Percentiles rank a stretch among this genome's conserved stretches.
These are phyloP conservation scores for Sporothrix variecibatus DNA, from an alignment of 2,329 filamentous ascomycete genomes.

Conservation along the genomic window DNA sequence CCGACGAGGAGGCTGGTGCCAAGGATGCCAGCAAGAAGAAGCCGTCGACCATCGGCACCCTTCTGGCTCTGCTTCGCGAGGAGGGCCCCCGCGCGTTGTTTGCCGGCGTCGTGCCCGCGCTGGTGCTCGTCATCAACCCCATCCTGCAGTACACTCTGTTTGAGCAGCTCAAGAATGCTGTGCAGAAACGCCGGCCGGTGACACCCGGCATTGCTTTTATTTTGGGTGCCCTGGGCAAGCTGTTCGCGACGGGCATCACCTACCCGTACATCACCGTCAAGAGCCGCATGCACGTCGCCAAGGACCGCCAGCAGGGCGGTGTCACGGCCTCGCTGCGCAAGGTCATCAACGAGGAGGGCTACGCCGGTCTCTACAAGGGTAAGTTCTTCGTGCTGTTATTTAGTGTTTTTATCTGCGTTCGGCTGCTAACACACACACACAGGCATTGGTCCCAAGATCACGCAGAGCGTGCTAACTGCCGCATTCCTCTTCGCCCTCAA, in stretches of 20 bases:
- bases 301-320: conserved; percentile 59
- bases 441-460: conserved; percentile 96
- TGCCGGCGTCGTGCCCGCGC: conserved; percentile 84
- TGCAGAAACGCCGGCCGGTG: conserved; percentile 66
- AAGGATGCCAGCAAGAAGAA: conserved; percentile 44
- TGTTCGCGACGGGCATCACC: conserved; percentile 89
- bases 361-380: conserved; percentile 90
- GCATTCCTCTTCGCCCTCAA: conserved; percentile 98
- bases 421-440: conserved; percentile 13
- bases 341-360: conserved; percentile 89
- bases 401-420: not conserved
- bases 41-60: conserved; percentile 69
- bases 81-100: conserved; percentile 88
- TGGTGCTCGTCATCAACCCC: conserved; percentile 95
- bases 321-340: conserved; percentile 75
- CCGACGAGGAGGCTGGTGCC: conserved; percentile 26
- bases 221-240: conserved; percentile 88
- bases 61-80: conserved; percentile 76
- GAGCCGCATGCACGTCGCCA: conserved; percentile 94
- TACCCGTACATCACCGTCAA: conserved; percentile 99
- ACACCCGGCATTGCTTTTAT: conserved; percentile 87
- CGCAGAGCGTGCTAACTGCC: conserved; percentile 93
- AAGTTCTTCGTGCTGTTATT: conserved; percentile 37
- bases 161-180: conserved; percentile 90
- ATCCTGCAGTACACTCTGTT: conserved; percentile 99